Percentiles rank a stretch among this genome's conserved stretches.
Evolutionary conservation across 306 rosid species (phyloP).

Genomic region (Cucumis hystrix): DNA sequence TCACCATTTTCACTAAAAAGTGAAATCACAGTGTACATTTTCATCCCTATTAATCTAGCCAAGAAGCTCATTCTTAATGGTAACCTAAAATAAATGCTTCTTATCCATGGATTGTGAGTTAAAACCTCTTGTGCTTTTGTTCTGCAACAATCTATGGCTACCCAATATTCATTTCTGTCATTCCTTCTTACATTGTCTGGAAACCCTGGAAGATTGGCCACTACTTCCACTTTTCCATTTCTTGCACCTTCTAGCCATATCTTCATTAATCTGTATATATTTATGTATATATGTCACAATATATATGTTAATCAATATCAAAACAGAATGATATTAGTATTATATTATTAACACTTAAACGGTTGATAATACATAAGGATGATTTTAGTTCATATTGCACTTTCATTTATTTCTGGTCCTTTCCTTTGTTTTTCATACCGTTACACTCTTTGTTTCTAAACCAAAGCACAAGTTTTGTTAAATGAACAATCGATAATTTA

Average conservation of each 20-base stretch:
- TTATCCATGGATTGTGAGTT: slow-evolving; percentile 64
- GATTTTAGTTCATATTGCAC: no score
- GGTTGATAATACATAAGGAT: no score
- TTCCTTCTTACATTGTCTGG: slow-evolving; percentile 88
- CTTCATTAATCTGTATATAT: slow-evolving; percentile 38
- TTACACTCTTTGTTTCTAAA: no score
- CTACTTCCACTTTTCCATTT: slow-evolving; percentile 29
- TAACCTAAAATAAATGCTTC: slow-evolving; percentile 53
- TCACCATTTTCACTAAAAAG: slow-evolving; percentile 44
- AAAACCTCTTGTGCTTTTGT: slow-evolving; percentile 60
- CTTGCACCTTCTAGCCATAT: slow-evolving; percentile 56
- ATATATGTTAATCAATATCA: no score
- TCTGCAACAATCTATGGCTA: slow-evolving; percentile 91
- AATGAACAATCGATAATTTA: no score
- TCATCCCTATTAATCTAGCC: slow-evolving; percentile 71
- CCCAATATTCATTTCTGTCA: slow-evolving; percentile 63
- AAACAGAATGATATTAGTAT: no score
- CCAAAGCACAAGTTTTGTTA: no score
- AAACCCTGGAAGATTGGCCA: slow-evolving; percentile 68
- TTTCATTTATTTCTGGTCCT: no score
- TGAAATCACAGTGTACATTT: slow-evolving; percentile 68
- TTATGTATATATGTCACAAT: no score
- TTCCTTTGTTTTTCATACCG: no score
- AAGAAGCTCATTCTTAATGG: slow-evolving; percentile 55
- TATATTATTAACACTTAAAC: no score